Base-by-base conservation (phyloP, 257 asterid species). In the Ballota nigra region DNA sequence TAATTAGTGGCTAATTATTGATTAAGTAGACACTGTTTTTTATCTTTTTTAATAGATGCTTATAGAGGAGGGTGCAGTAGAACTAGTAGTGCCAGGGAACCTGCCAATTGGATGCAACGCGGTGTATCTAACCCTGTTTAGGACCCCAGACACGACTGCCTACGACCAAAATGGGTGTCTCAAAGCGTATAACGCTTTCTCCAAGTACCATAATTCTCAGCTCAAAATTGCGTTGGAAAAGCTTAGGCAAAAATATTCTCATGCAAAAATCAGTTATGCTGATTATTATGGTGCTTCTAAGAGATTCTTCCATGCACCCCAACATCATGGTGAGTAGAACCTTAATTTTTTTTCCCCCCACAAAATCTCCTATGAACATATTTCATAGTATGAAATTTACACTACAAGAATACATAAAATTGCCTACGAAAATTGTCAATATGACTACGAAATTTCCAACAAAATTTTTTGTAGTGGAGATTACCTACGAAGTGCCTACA, bases 51-150 rank as follows among this genome's bases (percentile, higher is more conserved):
- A 7, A 2, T 70, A 90, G 97, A 26, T 49, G 43, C 78, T 92
- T 61, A 89, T 92, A 55, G 90, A 87, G 66, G 96, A 85, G 81
- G 97, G 96, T 51, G 97, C 96, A 36, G 74, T 69, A 0, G 95
- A 92, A 56, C 26, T 92, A 34, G 51, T 89, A 3, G 95, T 92
- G 62, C 87, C 96, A 0, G 95, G 97, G 1, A 92, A 89, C 73
- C 72, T 87, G 38, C 97, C 97, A 5, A 72, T 92, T 15, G 97
- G 97, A 1, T 92, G 97, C 84, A 86, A 81, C 51, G 15, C 97
- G 1, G 88, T 86, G 72, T 89, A 87, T 73, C 80, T 89, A 16
- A 92, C 97, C 0, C 16, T 89, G 31, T 92, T 86, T 60, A 43
- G 70, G 63, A 89, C 96, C 57, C 67, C 75, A 1, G 68, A 89